A percentile compares a stretch with the other conserved stretches of the same genome.
Conservation (phyloP, 2,329 filamentous ascomycete species). For the Fusarium mangiferae region DNA sequence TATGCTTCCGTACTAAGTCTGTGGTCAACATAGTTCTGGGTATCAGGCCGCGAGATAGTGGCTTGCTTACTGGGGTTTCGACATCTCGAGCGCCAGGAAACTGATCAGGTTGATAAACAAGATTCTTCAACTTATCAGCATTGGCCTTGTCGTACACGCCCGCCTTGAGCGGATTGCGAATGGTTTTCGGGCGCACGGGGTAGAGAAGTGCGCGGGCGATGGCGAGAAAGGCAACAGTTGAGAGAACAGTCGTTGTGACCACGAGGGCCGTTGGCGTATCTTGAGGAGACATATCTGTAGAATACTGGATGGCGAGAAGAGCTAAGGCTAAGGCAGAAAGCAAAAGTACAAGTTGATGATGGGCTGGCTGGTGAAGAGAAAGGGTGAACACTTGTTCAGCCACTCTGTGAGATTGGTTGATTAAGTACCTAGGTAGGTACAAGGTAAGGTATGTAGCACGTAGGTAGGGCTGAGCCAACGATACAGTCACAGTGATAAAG, state of each 20-base stretch:
- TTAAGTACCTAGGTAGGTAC: neutral
- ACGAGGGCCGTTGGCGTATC: slow-evolving; percentile 44
- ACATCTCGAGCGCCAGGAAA: slow-evolving; percentile 81
- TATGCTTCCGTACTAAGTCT: slow-evolving; percentile 72
- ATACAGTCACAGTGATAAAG: slow-evolving; percentile 4
- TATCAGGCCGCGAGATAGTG: neutral
- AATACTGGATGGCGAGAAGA: neutral
- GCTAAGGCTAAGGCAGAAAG: neutral
- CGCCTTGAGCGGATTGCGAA: slow-evolving; percentile 58
- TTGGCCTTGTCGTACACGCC: slow-evolving; percentile 49
- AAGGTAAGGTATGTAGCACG: neutral
- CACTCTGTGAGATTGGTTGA: neutral
- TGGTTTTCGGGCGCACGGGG: slow-evolving; percentile 52
- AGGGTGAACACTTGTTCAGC: slow-evolving; percentile 18
- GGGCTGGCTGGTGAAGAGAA: neutral
- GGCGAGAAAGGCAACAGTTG: slow-evolving; percentile 54
- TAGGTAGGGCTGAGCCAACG: neutral
- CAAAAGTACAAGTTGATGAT: neutral
- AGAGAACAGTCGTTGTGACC: slow-evolving; percentile 54
- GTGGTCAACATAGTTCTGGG: slow-evolving; percentile 11
- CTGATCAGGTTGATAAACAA: slow-evolving; percentile 72
- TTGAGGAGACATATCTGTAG: slow-evolving; percentile 19
- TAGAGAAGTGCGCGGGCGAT: slow-evolving; percentile 51
- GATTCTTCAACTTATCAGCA: slow-evolving; percentile 49
- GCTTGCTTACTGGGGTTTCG: slow-evolving; percentile 66